phyloP scores from a whole-genome alignment of 208 protist species.

The Acanthamoeba triangularis region DNA sequence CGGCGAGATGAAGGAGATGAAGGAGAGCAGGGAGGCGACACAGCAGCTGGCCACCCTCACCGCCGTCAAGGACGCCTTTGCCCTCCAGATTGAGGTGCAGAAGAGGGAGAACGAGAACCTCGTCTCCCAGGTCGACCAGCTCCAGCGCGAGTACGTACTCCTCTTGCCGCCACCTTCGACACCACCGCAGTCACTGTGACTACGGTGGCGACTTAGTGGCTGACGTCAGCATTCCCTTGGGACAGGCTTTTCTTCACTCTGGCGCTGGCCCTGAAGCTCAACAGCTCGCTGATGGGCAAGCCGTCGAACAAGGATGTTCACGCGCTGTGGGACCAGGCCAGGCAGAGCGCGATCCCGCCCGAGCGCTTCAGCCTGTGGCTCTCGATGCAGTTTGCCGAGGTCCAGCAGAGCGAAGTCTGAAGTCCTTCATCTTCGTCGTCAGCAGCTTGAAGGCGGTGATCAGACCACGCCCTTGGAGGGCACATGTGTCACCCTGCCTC shows the following conservation, averaged over 20 bases:
- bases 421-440: no score
- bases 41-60: slow-evolving; percentile 59
- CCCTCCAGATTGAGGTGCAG: slow-evolving; percentile 38
- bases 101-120: slow-evolving; percentile 54
- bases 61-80: slow-evolving; percentile 45
- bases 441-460: no score
- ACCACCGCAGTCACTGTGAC: no score
- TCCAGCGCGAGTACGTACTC: slow-evolving; percentile 33
- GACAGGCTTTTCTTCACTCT: slow-evolving; percentile 34
- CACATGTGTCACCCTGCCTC: no score
- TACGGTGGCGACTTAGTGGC: no score
- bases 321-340: slow-evolving; percentile 11
- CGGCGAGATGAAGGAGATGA: slow-evolving; percentile 11
- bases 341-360: neutral
- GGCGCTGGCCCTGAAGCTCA: slow-evolving; percentile 25
- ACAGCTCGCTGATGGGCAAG: slow-evolving; percentile 19
- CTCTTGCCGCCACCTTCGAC: no score
- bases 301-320: neutral
- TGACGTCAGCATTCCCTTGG: neutral
- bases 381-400: no score
- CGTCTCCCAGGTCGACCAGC: neutral
- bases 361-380: slow-evolving; percentile 33
- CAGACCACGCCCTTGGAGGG: no score
- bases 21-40: slow-evolving; percentile 6
- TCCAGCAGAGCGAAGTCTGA: no score